phyloP scores from a whole-genome alignment of 2,329 filamentous ascomycete genomes.

The Colletotrichum lindemuthianum region DNA sequence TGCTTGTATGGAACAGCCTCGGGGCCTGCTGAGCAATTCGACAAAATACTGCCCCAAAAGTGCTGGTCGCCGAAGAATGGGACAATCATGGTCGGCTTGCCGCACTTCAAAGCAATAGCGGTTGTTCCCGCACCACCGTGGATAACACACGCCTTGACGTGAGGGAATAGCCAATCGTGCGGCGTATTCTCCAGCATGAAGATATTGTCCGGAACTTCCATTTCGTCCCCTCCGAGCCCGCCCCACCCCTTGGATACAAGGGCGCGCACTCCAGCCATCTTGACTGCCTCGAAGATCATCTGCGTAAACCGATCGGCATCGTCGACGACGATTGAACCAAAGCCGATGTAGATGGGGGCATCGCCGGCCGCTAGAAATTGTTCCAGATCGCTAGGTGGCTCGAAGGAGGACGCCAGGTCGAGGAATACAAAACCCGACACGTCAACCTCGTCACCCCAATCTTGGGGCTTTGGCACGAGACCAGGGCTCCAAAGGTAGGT shows the following conservation, averaged over 20 bases:
- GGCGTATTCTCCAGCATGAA: slow-evolving; percentile 80
- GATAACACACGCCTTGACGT: slow-evolving; percentile 73
- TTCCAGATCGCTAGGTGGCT: slow-evolving; percentile 64
- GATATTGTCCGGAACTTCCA: slow-evolving; percentile 68
- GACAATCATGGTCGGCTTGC: slow-evolving; percentile 78
- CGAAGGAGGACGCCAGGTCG: slow-evolving; percentile 70
- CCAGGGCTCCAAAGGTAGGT: slow-evolving; percentile 78
- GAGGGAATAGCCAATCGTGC: slow-evolving; percentile 81
- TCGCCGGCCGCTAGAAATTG: slow-evolving; percentile 67
- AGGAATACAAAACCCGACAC: slow-evolving; percentile 84
- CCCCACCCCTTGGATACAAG: slow-evolving; percentile 83
- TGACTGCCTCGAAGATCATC: slow-evolving; percentile 76
- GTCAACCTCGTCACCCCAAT: slow-evolving; percentile 77
- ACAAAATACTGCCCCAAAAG: slow-evolving; percentile 80
- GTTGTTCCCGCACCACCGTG: slow-evolving; percentile 84
- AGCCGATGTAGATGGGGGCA: slow-evolving; percentile 77
- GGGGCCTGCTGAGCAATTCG: slow-evolving; percentile 71
- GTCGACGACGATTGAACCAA: slow-evolving; percentile 80
- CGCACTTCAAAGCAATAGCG: slow-evolving; percentile 77
- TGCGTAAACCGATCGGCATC: slow-evolving; percentile 74
- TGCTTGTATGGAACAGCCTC: slow-evolving; percentile 75
- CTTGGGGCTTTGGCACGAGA: slow-evolving; percentile 72
- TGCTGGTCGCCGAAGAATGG: slow-evolving; percentile 84
- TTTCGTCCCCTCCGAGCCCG: slow-evolving; percentile 66
- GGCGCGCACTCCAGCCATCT: slow-evolving; percentile 73